Conservation (phyloP, 1,139 yeast species). For the Insectozyma bohioensis region DNA sequence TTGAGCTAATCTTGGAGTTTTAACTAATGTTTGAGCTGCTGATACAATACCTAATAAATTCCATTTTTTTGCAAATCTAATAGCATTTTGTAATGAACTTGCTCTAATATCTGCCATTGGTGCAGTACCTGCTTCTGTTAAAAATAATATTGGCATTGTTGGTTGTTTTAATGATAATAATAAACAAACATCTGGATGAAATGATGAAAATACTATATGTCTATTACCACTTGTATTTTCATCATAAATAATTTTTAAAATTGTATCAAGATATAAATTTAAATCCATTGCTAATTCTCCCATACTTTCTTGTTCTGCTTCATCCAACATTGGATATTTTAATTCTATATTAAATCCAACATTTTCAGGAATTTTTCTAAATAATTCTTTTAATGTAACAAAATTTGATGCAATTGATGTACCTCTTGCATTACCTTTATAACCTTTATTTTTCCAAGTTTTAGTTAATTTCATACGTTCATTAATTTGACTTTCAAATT, state of each 20-base stretch:
- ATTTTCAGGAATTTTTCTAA: conserved; percentile 72
- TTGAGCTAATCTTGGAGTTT: conserved; percentile 84
- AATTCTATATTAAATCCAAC: conserved; percentile 96
- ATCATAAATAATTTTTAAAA: conserved; percentile 77
- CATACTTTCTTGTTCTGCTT: conserved; percentile 85
- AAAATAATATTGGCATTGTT: conserved; percentile 80
- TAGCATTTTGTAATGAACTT: conserved; percentile 84
- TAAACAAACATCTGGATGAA: conserved; percentile 91
- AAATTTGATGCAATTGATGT: conserved; percentile 87
- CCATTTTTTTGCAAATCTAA: conserved; percentile 90
- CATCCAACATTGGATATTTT: conserved; percentile 94
- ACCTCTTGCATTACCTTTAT: conserved; percentile 91
- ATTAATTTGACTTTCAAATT: conserved; percentile 39
- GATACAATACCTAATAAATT: conserved; percentile 89
- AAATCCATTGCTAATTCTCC: conserved; percentile 83
- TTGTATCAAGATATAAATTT: conserved; percentile 85
- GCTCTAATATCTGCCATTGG: conserved; percentile 89
- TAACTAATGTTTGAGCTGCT: conserved; percentile 80
- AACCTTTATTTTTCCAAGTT: conserved; percentile 83
- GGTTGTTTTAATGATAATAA: conserved; percentile 90
- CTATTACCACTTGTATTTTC: conserved; percentile 73
- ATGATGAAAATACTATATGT: conserved; percentile 87
- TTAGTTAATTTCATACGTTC: conserved; percentile 83
- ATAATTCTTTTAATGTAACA: conserved; percentile 83
- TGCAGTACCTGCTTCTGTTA: conserved; percentile 85